phyloP scores from a whole-genome alignment of 2,329 filamentous ascomycete genomes.

The Huntiella decipiens region DNA sequence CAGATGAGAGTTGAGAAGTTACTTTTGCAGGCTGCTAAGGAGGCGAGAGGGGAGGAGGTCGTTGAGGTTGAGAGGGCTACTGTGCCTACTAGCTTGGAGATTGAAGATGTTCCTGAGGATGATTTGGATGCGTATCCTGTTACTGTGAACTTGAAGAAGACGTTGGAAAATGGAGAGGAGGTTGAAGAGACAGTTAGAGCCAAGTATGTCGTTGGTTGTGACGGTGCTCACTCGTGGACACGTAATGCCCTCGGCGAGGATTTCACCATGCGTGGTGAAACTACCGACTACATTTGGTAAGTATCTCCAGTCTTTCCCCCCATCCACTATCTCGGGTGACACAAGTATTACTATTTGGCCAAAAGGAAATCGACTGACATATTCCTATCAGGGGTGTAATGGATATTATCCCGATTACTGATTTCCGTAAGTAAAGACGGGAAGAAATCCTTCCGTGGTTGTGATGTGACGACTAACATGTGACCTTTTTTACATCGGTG shows the following conservation, averaged over 20 bases:
- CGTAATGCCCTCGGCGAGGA: conserved; percentile 32
- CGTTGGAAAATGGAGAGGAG: conserved; percentile 36
- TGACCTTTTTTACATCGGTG: not conserved
- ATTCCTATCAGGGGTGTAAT: conserved; percentile 19
- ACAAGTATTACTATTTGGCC: conserved; percentile 3
- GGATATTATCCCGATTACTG: conserved; percentile 20
- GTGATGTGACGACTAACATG: not conserved
- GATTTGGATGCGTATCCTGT: conserved; percentile 39
- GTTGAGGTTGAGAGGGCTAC: conserved; percentile 41
- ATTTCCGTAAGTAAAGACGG: conserved; percentile 28
- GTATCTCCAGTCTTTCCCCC: not conserved
- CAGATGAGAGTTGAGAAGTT: conserved; percentile 53
- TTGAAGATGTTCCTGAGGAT: conserved; percentile 31
- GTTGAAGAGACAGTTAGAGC: conserved; percentile 21
- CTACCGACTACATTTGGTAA: conserved; percentile 28
- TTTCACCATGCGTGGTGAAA: conserved; percentile 30
- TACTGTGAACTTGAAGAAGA: conserved; percentile 34
- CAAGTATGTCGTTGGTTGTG: conserved; percentile 47
- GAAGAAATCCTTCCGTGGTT: not conserved
- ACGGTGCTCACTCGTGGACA: conserved; percentile 50
- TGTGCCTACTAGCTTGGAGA: conserved; percentile 33
- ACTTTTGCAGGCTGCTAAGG: conserved; percentile 41
- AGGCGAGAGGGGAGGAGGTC: conserved; percentile 24
- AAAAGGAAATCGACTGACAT: not conserved
- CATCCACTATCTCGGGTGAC: not conserved